Base-by-base conservation (phyloP, 805 yeast genomes). In the Yueomyces sinensis region DNA sequence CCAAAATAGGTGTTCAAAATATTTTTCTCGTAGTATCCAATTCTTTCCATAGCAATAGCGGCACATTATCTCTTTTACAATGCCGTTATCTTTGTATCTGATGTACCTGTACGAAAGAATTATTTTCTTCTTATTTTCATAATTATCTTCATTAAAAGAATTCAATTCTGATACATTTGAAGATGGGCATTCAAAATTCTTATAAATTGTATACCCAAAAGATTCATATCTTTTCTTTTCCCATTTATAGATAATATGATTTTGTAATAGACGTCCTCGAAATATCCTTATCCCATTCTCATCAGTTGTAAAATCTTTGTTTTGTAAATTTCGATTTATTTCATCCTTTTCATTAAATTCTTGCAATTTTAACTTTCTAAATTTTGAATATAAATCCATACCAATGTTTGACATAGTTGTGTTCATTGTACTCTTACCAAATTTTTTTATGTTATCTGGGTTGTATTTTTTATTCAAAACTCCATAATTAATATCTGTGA, bases 31-130 rank as follows among this genome's bases (percentile, higher is more conserved):
- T 7, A 25, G 16, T 2, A 48, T 32, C 53, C 53, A 48, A 31
- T 46, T 46, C 11, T 37, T 37, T 5, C 50, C 51, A 27, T 42
- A 40, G 31, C 53, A 48, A 23, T 41, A 39, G 25, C 50, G 30
- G 24, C 51, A 47, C 34, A 48, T 18, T 3, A 43, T 29, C 20
- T 47, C 45, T 17, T 37, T 43, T 27, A 15, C 27, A 20, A 19
- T 22, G 17, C 13, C n/a, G 29, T 31, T 9, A 14, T 17, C 18
- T 30, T 29, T 2, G 37, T 31, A 9, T 29, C 17, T 11, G 9
- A n/a, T 17, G 28, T 1, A 32, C 30, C 7, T 17, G 5, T 17
- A 28, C 22, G 17, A 14, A n/a, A 11, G 25, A 20, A 14, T n/a
- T n/a, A n/a, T n/a, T n/a, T n/a, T n/a, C n/a, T n/a, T n/a, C 23